Evolutionary conservation across 345 rosid species (phyloP), one percentile per base, ranked within the genome.

Genomic region (Mangifera indica): DNA sequence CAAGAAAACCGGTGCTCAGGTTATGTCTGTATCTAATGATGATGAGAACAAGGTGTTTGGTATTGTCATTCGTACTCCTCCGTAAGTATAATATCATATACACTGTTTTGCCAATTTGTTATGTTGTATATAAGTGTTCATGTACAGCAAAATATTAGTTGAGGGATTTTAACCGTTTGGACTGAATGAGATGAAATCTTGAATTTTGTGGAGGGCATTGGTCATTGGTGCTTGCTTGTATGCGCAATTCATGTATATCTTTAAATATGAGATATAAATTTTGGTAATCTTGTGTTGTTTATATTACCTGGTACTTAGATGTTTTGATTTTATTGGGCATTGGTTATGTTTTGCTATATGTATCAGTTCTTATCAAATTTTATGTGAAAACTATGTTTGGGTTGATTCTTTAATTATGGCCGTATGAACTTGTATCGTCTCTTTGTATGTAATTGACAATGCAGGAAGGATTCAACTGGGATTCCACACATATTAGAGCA

Each of bases 401-500:
- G 11, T 52, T 53, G 4, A 24, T 48, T 48, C 21, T 63, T 69
- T 26, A 21, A 68, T 68, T 26, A 53, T 21, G 12, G 51, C 68
- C 66, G 45, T 37, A 29, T 17, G 14, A 66, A 52, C 10, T 69
- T 60, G 72, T 69, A 11, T 60, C 3, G 21, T 55, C 18, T 67
- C 9, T 5, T 62, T 11, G n/a, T 45, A 0, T 40, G 21, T 24
- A 58, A 46, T 63, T 78, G 69, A 76, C 45, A 51, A 72, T 88
- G 91, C 87, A 92, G 99, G 77, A 86, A 86, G 78, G 90, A 95
- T 89, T 95, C 99, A 48, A 91, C 98, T 63, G 99, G 97, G 67
- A 93, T 95, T 78, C 99, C 99, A 17, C 99, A 92, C 86, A 92
- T 95, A 74, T 72, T 95, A 84, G 98, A 95, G 75, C 99, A 95